Base-by-base conservation (phyloP, 495 filamentous ascomycete genomes). In the Daldinia childiae region DNA sequence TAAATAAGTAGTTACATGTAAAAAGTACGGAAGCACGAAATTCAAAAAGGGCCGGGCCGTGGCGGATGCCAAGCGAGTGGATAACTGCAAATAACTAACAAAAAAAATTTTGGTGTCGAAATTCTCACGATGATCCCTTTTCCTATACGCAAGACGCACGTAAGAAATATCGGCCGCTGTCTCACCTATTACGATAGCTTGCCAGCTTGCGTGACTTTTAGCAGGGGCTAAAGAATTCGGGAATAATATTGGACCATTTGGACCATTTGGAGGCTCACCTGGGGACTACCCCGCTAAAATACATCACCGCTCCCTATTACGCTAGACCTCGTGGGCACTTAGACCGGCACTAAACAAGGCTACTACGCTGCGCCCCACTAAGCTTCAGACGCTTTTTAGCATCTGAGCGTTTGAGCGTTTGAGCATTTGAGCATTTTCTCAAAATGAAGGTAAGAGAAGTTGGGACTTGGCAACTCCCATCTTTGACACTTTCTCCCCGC, bases 11-110 rank as follows among this genome's bases (percentile, higher is more conserved):
- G 1, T 26, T 26, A 48, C 8, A 48, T 48, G 5, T 17, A n/a
- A 39, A 51, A 62, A 43, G 26, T 58, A 27, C 19, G 38, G 19
- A 34, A 62, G 38, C 34, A 54, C 29, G 0, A 61, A 70, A 8
- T 43, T n/a, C 56, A 45, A 50, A 50, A 66, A 54, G 69, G 69
- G 51, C 34, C 58, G 69, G 69, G 34, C 69, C 69, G 69, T 64
- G 21, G 48, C 48, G 64, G 64, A 54, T 67, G 34, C 45, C 15
- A 60, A 63, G 63, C 57, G 43, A 54, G 38, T 64, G 51, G 48
- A 17, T n/a, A 48, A 3, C 26, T 43, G 38, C 19, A 57, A 29
- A 62, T 27, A 52, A 38, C 2, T n/a, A n/a, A n/a, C n/a, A n/a
- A 29, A 8, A 17, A 43, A 17, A 58, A 48, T 0, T 3, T 11